Base-by-base conservation (phyloP, 1,139 yeast genomes). In the Blastobotrys persicus region DNA sequence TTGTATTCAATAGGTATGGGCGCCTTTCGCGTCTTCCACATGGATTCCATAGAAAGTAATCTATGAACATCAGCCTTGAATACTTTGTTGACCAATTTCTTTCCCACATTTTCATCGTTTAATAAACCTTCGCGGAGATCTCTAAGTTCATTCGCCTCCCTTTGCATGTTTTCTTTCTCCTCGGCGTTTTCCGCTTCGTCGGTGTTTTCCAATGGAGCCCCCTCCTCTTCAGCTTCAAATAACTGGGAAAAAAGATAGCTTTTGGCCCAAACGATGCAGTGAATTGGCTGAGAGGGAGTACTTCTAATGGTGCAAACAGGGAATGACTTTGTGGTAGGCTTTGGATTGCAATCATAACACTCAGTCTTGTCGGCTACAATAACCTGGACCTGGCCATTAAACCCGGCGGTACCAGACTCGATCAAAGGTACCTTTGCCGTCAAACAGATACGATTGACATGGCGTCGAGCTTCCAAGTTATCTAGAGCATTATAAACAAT, bases 251-350 rank as follows among this genome's bases (percentile, higher is more conserved):
- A 89, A 48, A 94, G 70, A 63, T 88, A 94, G 60, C 86, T 88
- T 62, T 94, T 94, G 12, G 98, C 96, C 98, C 99, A 94, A 0
- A 95, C 95, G 38, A 94, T 85, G 65, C 97, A 88, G 64, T 94
- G 99, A 7, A 92, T 85, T 0, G 98, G 98, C 64, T 85, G 91
- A 0, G 96, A 88, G 0, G 98, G 99, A 0, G 98, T 92, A 7
- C 96, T 88, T 56, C 99, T 76, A 50, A 94, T 94, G 0, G 98
- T 94, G 65, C 99, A 94, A 2, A 94, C 96, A 0, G 99, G 97
- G 66, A 81, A 92, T 0, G 95, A 78, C 62, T 87, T 89, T 2
- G 97, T 96, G 0, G 95, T 82, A 33, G 82, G 94, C 62, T 91
- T 88, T 4, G 86, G 80, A 31, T 83, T 80, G 68, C 99, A 94